phyloP scores from a whole-genome alignment of 352 stramenopile genomes.

The Phytophthora pisi region DNA sequence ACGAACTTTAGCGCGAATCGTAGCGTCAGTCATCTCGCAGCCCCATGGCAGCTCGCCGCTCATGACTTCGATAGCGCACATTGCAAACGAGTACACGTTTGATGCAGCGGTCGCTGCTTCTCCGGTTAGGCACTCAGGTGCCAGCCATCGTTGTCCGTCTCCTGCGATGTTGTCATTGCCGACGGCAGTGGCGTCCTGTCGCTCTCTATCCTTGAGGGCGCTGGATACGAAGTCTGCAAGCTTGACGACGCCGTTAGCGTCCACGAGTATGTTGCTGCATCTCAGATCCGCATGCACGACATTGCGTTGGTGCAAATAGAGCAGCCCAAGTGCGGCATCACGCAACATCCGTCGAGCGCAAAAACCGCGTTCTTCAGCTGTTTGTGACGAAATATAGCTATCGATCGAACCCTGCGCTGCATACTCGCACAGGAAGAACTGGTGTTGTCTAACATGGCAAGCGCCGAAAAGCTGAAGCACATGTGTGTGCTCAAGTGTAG shows the following conservation, averaged over 20 bases:
- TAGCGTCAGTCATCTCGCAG: slow-evolving; percentile 15
- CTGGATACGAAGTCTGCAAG: slow-evolving; percentile 38
- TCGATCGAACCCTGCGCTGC: slow-evolving; percentile 30
- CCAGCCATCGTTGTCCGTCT: slow-evolving; percentile 23
- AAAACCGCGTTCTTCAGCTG: slow-evolving; percentile 6
- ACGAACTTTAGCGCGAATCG: slow-evolving; percentile 23
- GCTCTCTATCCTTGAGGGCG: slow-evolving; percentile 13
- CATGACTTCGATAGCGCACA: slow-evolving; percentile 44
- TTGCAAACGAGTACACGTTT: slow-evolving; percentile 49
- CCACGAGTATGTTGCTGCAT: slow-evolving; percentile 41
- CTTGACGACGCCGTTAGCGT: slow-evolving; percentile 24
- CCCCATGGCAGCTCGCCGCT: slow-evolving; percentile 35
- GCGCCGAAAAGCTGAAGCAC: slow-evolving; percentile 37
- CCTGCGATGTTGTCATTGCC: neutral
- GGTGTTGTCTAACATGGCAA: slow-evolving; percentile 28
- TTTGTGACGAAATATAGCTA: slow-evolving; percentile 19
- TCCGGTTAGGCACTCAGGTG: slow-evolving; percentile 36
- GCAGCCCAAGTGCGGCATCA: slow-evolving; percentile 32
- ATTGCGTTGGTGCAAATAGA: slow-evolving; percentile 35
- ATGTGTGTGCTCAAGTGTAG: slow-evolving; percentile 32
- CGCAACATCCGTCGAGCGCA: slow-evolving; percentile 26
- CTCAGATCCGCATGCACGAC: slow-evolving; percentile 36
- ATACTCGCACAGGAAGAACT: slow-evolving; percentile 32
- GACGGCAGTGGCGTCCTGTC: neutral
- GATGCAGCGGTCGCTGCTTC: slow-evolving; percentile 27